Percentiles rank a stretch among this genome's conserved stretches.
Conservation (phyloP, 2,329 filamentous ascomycete species). For the Xylariaceae sp. region DNA sequence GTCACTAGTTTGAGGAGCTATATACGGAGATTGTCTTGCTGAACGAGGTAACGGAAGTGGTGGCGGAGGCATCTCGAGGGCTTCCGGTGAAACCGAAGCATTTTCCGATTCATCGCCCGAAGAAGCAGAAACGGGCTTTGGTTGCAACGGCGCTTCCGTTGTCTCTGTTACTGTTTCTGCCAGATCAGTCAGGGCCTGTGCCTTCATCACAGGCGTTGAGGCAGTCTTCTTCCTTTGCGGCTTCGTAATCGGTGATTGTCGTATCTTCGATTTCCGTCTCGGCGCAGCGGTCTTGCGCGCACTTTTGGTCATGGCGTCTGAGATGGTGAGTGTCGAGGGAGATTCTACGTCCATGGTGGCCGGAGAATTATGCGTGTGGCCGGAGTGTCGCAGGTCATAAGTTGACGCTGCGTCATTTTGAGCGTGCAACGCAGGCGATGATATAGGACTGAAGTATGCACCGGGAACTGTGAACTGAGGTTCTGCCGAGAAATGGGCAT, state of each 20-base stretch:
- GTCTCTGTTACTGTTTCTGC: conserved; percentile 39
- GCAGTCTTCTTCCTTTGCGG: conserved; percentile 55
- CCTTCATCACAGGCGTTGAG: conserved; percentile 55
- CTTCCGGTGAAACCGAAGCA: conserved; percentile 63
- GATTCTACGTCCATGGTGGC: conserved; percentile 56
- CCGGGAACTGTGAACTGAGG: conserved; percentile 61
- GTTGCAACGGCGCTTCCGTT: conserved; percentile 27
- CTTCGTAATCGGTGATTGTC: conserved; percentile 72
- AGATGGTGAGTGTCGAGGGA: conserved; percentile 36
- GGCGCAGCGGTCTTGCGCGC: conserved; percentile 51
- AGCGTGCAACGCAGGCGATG: conserved; percentile 75
- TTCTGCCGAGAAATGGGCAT: conserved; percentile 64
- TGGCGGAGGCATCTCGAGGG: conserved; percentile 65
- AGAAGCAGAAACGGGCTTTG: conserved; percentile 37
- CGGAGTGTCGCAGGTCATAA: conserved; percentile 44
- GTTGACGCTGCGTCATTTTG: conserved; percentile 54
- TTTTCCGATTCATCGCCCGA: conserved; percentile 59
- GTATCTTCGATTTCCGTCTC: conserved; percentile 54
- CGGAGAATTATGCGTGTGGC: conserved; percentile 49
- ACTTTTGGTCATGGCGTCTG: conserved; percentile 52
- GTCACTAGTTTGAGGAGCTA: conserved; percentile 51
- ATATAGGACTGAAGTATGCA: conserved; percentile 79
- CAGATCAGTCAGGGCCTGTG: conserved; percentile 54
- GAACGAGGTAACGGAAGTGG: conserved; percentile 65
- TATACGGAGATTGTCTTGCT: conserved; percentile 64